Percentiles rank a stretch among this genome's conserved stretches.
phyloP scores from a whole-genome alignment of 495 filamentous ascomycete genomes.

The Poronia punctata region DNA sequence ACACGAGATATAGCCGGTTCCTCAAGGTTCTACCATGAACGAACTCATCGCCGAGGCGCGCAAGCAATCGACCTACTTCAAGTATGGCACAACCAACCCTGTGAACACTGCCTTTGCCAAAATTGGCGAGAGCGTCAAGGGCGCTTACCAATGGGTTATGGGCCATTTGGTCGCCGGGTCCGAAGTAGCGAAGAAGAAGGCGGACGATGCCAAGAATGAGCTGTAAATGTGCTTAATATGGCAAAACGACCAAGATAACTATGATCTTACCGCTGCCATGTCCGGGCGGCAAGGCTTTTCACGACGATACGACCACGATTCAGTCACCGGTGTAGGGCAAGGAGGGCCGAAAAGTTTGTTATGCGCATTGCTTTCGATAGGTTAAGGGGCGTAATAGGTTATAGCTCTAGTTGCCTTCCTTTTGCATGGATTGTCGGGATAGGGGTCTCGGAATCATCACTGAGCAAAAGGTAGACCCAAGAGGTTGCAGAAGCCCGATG shows the following conservation, averaged over 20 bases:
- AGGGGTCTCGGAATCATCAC: too few relatives aligned
- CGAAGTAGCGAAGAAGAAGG: conserved; percentile 55
- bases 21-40: conserved; percentile 52
- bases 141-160: conserved; percentile 51
- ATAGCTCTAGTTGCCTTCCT: not conserved
- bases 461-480: too few relatives aligned
- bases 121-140: conserved; percentile 45
- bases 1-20: conserved; percentile 48
- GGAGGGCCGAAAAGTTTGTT: conserved; percentile 4
- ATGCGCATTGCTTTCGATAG: not conserved
- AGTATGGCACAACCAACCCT: conserved; percentile 65
- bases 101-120: conserved; percentile 58
- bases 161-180: conserved; percentile 53
- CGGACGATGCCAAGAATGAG: conserved; percentile 33
- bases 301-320: conserved; percentile 4
- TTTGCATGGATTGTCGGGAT: not conserved
- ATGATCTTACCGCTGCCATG: not conserved
- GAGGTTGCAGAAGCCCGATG: too few relatives aligned
- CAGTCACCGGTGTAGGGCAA: not conserved
- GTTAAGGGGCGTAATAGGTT: not conserved
- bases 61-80: conserved; percentile 68
- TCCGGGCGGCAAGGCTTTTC: not conserved
- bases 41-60: conserved; percentile 61
- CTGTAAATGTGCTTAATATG: conserved; percentile 20
- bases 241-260: not conserved